Evolutionary conservation across 2,329 filamentous ascomycete genomes (phyloP), one percentile per base, ranked within the genome.

Genomic region (Botryotinia calthae): DNA sequence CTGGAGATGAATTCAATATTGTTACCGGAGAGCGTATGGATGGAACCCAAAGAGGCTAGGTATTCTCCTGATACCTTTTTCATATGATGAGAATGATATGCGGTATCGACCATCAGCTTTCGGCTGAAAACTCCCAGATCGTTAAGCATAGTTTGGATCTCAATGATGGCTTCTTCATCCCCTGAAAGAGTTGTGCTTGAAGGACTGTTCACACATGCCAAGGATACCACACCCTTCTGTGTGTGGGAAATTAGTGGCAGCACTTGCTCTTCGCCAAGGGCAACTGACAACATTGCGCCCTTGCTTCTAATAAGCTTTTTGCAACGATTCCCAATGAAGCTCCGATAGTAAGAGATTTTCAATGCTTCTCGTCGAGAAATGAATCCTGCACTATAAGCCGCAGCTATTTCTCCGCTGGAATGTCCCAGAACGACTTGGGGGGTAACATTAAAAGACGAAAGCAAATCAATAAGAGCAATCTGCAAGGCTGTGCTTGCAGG

Each of bases 271-370:
- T 31, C 78, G 77, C 63, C 61, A 22, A 74, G 59, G 48, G 77
- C 87, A 2, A 88, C 85, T 1, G 87, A 87, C 77, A 88, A 82
- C 88, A 89, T 89, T 20, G 83, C 80, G 0, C 87, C 87, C 74
- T 76, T 40, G 46, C 54, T 18, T 51, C 64, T 31, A 18, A 78
- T 73, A 20, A 79, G 72, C 5, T 75, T 76, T 28, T 71, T 70
- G 64, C n/a, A 62, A 65, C 22, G n/a, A 20, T 28, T 14, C 7
- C 73, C 28, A 34, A 72, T 67, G 20, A 73, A 25, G 12, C 78
- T 78, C 48, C 78, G 63, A 54, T 76, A 76, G 58, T 77, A 80
- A 2, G 78, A 74, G 25, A 79, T 73, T n/a, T 72, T 72, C 69
- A 75, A 73, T n/a, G 76, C 76, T 3, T 65, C 70, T 46, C 73